Evolutionary conservation across 2,329 filamentous ascomycete species (phyloP).

Genomic region (Epicoccum sorghinum): DNA sequence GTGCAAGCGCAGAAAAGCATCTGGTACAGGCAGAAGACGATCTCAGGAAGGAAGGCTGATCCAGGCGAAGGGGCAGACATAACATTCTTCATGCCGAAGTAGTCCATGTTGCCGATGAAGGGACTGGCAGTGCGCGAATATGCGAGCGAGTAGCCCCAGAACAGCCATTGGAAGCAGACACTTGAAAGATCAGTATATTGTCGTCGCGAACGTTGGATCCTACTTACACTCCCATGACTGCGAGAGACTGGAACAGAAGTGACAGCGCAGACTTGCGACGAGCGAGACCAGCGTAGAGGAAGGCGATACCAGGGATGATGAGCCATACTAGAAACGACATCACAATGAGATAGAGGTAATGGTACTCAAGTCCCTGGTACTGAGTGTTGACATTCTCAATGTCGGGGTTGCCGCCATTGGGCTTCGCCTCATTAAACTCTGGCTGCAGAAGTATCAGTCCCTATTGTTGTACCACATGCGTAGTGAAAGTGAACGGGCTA

Average conservation of each 20-base stretch:
- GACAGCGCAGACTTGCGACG: constrained; percentile 67
- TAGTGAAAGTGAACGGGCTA: neutral
- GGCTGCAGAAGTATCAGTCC: constrained; percentile 35
- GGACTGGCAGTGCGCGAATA: constrained; percentile 65
- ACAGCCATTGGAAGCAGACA: constrained; percentile 66
- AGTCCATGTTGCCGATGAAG: constrained; percentile 67
- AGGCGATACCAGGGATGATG: constrained; percentile 70
- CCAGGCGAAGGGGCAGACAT: constrained; percentile 66
- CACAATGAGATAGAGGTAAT: constrained; percentile 66
- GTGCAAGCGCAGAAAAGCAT: constrained; percentile 67
- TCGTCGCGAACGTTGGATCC: neutral
- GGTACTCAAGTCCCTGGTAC: constrained; percentile 64
- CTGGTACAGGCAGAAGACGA: constrained; percentile 71
- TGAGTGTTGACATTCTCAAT: constrained; percentile 63
- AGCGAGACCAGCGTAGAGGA: constrained; percentile 68
- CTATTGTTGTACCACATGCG: neutral
- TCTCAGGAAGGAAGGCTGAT: constrained; percentile 64
- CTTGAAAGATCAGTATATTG: constrained; percentile 20
- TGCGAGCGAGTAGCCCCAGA: constrained; percentile 69
- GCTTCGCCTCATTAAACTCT: constrained; percentile 50
- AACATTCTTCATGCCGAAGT: constrained; percentile 67
- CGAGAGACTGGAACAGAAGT: constrained; percentile 67
- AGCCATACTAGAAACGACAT: constrained; percentile 68
- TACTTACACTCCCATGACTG: constrained; percentile 60
- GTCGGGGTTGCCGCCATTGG: constrained; percentile 62